Base-by-base conservation (phyloP, 2,329 filamentous ascomycete species). In the Neoarthrinium moseri region DNA sequence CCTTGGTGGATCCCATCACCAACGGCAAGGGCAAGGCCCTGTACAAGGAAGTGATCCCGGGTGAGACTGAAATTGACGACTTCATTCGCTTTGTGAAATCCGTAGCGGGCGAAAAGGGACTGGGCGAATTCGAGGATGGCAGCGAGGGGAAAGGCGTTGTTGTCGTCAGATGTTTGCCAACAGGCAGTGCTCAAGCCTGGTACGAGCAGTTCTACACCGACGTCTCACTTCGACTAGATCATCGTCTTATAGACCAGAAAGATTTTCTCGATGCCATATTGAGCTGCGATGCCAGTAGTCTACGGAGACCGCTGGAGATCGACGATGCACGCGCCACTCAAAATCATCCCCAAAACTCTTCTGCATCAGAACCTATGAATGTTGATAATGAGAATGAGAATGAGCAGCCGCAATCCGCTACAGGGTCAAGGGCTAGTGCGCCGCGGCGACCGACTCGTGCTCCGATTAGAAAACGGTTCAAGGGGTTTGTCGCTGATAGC, bases 251-350 rank as follows among this genome's bases (percentile, higher is more conserved):
- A 43, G 84, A 92, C 55, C 91, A 96, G 60, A 91, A 87, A 47
- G 91, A 96, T 56, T 95, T 99, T 51, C 75, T 99, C 2, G 90
- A 96, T 63, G 88, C 88, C 2, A 94, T 99, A 36, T 69, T 97
- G 22, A 83, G 75, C n/a, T 87, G 86, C 41, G 86, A 97, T 67
- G 81, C 89, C 6, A 81, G 78, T 48, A 77, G 80, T 34, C 72
- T 97, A 17, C 83, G 88, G 47, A 80, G 83, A 29, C 78, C 84
- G 5, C 75, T 95, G 3, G 76, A 86, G 52, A 68, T 80, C 32
- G 74, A 73, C 48, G 60, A 54, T 40, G 66, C 55, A 7, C 52
- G 56, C 50, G 47, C 59, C 33, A 52, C 51, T 6, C 61, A 65
- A 36, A 52, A 63, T 54, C 47, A 52, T 38, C 48, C 39, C 46